Percentiles rank a stretch among this genome's conserved stretches.
These are phyloP conservation scores for Yamadazyma epiphylla DNA, from an alignment of 1,139 yeast genomes.

Conservation along the genomic window DNA sequence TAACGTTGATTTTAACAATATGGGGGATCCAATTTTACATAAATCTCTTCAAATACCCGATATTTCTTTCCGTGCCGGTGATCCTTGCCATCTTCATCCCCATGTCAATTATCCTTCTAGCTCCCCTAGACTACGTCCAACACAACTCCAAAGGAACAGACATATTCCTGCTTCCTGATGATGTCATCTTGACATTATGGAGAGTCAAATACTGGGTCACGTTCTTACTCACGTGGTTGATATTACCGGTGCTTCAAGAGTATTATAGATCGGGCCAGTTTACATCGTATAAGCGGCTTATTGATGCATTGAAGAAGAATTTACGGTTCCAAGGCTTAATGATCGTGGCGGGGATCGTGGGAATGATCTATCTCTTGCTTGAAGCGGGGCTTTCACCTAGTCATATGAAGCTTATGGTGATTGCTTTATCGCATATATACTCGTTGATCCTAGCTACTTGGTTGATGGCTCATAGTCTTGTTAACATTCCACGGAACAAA, in stretches of 20 bases:
- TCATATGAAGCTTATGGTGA: slow-evolving; percentile 63
- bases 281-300: slow-evolving; percentile 40
- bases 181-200: slow-evolving; percentile 60
- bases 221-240: slow-evolving; percentile 68
- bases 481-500: slow-evolving; percentile 57
- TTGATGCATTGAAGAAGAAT: slow-evolving; percentile 56
- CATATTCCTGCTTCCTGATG: slow-evolving; percentile 34
- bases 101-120: slow-evolving; percentile 34
- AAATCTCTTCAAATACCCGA: slow-evolving; percentile 33
- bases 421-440: slow-evolving; percentile 79
- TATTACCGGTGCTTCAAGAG: slow-evolving; percentile 69
- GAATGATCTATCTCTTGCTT: slow-evolving; percentile 56
- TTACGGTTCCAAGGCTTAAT: slow-evolving; percentile 59
- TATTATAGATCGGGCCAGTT: slow-evolving; percentile 70
- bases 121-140: slow-evolving; percentile 42
- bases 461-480: slow-evolving; percentile 82
- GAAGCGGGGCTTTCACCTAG: slow-evolving; percentile 57
- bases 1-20: slow-evolving; percentile 27
- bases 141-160: slow-evolving; percentile 11
- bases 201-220: slow-evolving; percentile 77
- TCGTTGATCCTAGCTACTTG: slow-evolving; percentile 72
- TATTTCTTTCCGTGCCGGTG: slow-evolving; percentile 30
- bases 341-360: slow-evolving; percentile 49
- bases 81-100: slow-evolving; percentile 43
- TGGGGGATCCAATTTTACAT: slow-evolving; percentile 37